Percentiles rank a stretch among this genome's conserved stretches.
These are phyloP conservation scores for Tylopilus balloui DNA, from an alignment of 768 basidiomycete genomes.

Conservation along the genomic window DNA sequence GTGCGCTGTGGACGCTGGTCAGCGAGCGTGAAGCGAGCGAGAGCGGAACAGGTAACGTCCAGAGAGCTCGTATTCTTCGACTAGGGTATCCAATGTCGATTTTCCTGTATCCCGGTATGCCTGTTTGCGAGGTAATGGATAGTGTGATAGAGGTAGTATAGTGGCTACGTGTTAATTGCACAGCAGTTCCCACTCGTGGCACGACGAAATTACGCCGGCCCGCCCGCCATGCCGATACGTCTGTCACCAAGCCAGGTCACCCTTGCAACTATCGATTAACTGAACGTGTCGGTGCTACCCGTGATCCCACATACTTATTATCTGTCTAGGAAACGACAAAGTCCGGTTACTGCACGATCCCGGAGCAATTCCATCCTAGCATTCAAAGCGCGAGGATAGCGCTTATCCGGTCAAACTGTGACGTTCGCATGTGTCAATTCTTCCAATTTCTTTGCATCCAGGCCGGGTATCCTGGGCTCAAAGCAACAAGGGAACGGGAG, in stretches of 20 bases:
- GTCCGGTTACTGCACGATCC: not conserved
- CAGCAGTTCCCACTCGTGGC: slow-evolving; percentile 22
- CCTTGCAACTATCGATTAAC: slow-evolving; percentile 23
- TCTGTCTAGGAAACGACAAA: not conserved
- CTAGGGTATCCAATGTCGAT: not conserved
- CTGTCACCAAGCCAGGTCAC: slow-evolving; percentile 11
- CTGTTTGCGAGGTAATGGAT: slow-evolving; percentile 7
- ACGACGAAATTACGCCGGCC: slow-evolving; percentile 11
- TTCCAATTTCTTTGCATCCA: slow-evolving; percentile 8
- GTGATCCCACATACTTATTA: not conserved
- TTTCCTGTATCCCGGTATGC: not conserved
- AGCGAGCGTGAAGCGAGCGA: not conserved
- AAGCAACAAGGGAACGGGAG: slow-evolving; percentile 15
- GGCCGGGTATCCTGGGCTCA: slow-evolving; percentile 11
- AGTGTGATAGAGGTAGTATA: slow-evolving; percentile 10
- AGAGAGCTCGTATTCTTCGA: not conserved
- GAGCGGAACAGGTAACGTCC: not conserved
- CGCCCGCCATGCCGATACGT: slow-evolving; percentile 2
- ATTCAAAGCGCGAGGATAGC: not conserved
- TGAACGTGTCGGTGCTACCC: not conserved
- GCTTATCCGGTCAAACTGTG: not conserved
- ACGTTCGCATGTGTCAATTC: slow-evolving; percentile 1
- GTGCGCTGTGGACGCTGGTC: not conserved
- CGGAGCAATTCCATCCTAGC: not conserved
- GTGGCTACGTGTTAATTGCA: slow-evolving; percentile 8